A percentile compares a stretch with the other conserved stretches of the same genome.
phyloP scores from a whole-genome alignment of 2,329 filamentous ascomycete species.

The Neurospora sp. region DNA sequence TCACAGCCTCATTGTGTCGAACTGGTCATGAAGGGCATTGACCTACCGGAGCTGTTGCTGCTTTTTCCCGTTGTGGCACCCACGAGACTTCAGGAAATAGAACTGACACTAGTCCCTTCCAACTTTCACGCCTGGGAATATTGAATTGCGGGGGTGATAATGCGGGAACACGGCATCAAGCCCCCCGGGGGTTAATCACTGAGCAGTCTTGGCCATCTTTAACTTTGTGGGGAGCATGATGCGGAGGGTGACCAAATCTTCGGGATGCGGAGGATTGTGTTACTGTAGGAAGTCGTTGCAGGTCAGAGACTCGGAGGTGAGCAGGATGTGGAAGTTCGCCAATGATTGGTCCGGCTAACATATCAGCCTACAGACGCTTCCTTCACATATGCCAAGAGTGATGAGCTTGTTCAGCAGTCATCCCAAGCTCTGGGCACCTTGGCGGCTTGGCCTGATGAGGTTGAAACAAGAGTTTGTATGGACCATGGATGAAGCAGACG shows the following conservation, averaged over 20 bases:
- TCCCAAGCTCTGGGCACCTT: neutral
- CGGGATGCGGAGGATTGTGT: constrained; percentile 7
- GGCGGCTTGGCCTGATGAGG: neutral
- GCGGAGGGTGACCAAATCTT: constrained; percentile 6
- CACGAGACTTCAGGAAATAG: neutral
- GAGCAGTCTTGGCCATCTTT: constrained; percentile 1
- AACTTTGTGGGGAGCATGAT: constrained; percentile 2
- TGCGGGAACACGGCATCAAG: constrained; percentile 10
- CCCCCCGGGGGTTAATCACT: constrained; percentile 10
- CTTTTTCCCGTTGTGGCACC: neutral
- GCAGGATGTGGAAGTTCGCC: neutral
- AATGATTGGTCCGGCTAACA: neutral
- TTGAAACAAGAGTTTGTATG: neutral
- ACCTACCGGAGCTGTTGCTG: neutral
- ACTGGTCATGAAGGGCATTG: neutral
- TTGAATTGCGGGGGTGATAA: constrained; percentile 4
- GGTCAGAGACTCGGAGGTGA: neutral
- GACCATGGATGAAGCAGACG: neutral
- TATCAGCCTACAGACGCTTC: neutral
- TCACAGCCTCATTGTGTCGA: neutral
- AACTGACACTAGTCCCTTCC: neutral
- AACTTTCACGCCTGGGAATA: neutral
- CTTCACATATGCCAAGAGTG: constrained; percentile 3
- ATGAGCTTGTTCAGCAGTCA: neutral
- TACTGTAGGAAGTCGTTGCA: neutral